Evolutionary conservation across 2,329 filamentous ascomycete genomes (phyloP).

Genomic region (Aspergillus pseudoviridinutans): DNA sequence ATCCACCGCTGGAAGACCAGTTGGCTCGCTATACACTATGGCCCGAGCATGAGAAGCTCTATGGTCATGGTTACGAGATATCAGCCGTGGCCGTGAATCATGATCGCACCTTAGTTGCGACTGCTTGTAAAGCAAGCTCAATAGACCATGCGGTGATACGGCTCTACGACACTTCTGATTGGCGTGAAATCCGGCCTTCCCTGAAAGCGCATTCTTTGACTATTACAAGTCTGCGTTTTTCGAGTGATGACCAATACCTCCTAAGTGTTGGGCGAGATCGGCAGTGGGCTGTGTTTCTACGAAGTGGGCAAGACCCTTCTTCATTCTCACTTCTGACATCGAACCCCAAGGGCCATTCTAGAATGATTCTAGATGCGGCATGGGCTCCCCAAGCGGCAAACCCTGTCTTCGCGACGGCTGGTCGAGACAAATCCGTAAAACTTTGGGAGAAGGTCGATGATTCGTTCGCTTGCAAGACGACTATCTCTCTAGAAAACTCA

Average conservation of each 20-base stretch:
- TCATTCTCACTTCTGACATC: conserved; percentile 58
- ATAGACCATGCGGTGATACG: conserved; percentile 92
- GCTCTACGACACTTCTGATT: conserved; percentile 78
- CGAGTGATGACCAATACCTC: conserved; percentile 65
- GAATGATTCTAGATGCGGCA: conserved; percentile 86
- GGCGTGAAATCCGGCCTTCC: conserved; percentile 82
- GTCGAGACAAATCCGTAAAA: conserved; percentile 80
- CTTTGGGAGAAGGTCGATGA: conserved; percentile 55
- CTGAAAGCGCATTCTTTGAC: conserved; percentile 84
- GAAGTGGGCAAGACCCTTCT: conserved; percentile 35
- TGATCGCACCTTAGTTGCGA: conserved; percentile 73
- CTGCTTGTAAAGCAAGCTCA: conserved; percentile 87
- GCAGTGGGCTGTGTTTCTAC: conserved; percentile 80
- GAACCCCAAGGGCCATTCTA: conserved; percentile 79
- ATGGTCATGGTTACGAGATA: conserved; percentile 96
- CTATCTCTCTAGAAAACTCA: conserved; percentile 54
- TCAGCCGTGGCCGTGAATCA: conserved; percentile 77
- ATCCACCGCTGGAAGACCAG: conserved; percentile 84
- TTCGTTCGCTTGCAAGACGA: conserved; percentile 51
- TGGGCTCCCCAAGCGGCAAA: conserved; percentile 62
- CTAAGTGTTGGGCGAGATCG: conserved; percentile 88
- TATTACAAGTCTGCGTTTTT: conserved; percentile 78
- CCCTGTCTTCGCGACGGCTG: conserved; percentile 74
- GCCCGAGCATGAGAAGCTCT: conserved; percentile 94
- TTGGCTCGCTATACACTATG: conserved; percentile 87